Evolutionary conservation across 768 basidiomycete genomes (phyloP), one percentile per base, ranked within the genome.

Genomic region (Pleurotus ostreatus): DNA sequence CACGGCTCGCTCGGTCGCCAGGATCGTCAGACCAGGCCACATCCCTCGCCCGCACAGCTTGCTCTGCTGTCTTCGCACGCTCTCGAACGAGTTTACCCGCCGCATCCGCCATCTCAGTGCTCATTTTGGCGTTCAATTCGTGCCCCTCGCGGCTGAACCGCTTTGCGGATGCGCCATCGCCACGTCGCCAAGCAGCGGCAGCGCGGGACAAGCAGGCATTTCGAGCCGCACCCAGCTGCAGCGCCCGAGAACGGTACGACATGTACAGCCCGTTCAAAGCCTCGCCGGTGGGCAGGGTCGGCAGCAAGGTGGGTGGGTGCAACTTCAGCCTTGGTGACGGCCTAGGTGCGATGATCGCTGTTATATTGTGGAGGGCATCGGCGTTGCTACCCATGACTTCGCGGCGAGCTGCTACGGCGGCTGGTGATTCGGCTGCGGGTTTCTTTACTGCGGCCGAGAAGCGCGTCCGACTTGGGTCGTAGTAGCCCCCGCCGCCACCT

Each of bases 131-230:
- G 64, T 98, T 98, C 57, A 97, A 74, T 41, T 96, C 93, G 63
- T 96, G 92, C 1, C 94, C 97, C 65, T 98, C 95, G 41, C 92
- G 78, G 60, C 89, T 92, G 73, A 96, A 98, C 46, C 93, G 78
- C 71, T 98, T 97, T 38, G 97, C 97, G 0, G 91, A 89, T 0
- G 95, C 94, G 2, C 96, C 96, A 62, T 99, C 97, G 1, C 96
- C 95, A 2, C 93, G 81, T 55, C 92, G 80, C 92, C 94, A 99
- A 2, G 95, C 94, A 64, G 97, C 94, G 2, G 97, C 96, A 11
- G 97, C 97, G 44, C 94, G 84, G 1, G 92, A 92, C 23, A 99
- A 78, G 69, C 92, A 97, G 13, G 93, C 93, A 63, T 98, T 98
- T 38, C 97, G 79, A 30, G 92, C 92, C 1, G 93, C 90, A 49